Conservation (phyloP, 1,284 basidiomycete species). For the Ustilago cynodontis region DNA sequence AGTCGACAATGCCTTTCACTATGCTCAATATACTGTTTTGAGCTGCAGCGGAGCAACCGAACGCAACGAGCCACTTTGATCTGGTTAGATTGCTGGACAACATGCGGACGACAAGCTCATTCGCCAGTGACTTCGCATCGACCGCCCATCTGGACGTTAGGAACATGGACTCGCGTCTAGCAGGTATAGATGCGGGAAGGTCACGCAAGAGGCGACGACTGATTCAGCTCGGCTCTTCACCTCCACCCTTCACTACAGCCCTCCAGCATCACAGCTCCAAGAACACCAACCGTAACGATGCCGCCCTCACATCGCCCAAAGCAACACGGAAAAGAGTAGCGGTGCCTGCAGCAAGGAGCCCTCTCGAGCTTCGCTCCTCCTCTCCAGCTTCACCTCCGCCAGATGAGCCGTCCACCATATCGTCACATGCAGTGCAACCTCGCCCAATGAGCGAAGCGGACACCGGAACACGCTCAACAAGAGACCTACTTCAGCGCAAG, state of each 20-base stretch:
- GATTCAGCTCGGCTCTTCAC: constrained; percentile 28
- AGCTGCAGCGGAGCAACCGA: neutral
- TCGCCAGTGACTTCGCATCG: neutral
- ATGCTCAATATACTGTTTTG: neutral
- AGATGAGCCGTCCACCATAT: neutral
- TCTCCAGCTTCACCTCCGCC: constrained; percentile 16
- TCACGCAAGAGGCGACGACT: constrained; percentile 21
- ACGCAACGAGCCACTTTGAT: neutral
- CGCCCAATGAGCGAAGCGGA: neutral
- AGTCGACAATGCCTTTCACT: neutral
- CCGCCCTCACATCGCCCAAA: constrained; percentile 13
- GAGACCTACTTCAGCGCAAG: constrained; percentile 5
- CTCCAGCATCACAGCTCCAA: constrained; percentile 7
- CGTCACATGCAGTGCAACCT: neutral
- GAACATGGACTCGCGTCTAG: neutral
- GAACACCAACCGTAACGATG: neutral
- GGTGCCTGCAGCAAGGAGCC: constrained; percentile 2
- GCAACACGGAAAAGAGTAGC: constrained; percentile 15
- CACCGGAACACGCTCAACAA: neutral
- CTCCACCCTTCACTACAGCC: constrained; percentile 29
- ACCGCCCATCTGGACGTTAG: neutral
- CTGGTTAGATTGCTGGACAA: neutral
- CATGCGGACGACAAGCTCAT: constrained; percentile 2
- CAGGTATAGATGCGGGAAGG: neutral
- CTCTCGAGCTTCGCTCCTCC: constrained; percentile 27